Conservation (phyloP, 495 filamentous ascomycete species). For the Copromyces sp. region DNA sequence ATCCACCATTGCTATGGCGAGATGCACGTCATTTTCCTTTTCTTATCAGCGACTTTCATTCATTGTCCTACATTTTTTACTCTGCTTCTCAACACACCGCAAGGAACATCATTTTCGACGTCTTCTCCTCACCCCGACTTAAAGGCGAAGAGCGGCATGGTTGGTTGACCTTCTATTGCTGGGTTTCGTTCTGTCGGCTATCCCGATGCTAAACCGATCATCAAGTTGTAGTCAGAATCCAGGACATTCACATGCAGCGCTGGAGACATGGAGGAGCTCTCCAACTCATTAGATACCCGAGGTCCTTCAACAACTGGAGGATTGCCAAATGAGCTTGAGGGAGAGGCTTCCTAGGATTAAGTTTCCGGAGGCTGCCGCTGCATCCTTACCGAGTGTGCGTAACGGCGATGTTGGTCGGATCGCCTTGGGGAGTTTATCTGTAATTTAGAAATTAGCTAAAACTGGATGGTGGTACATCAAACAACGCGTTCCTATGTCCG, state of each 20-base stretch:
- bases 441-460: neutral
- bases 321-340: neutral
- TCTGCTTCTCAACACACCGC: neutral
- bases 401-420: neutral
- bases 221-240: too few relatives aligned
- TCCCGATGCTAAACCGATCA: neutral
- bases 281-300: too few relatives aligned
- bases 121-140: neutral
- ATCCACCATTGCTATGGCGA: neutral
- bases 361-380: neutral
- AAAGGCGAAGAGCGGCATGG: neutral
- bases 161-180: neutral
- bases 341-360: neutral
- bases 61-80: too few relatives aligned
- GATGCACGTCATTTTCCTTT: neutral
- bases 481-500: neutral
- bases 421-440: neutral
- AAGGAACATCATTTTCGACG: neutral
- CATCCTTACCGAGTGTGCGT: neutral
- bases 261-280: neutral
- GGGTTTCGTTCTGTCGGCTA: neutral
- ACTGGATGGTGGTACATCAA: neutral
- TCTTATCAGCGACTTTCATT: neutral
- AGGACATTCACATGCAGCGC: neutral
- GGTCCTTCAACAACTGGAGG: too few relatives aligned